Evolutionary conservation across 116 monocot genomes (phyloP), one percentile per base, ranked within the genome.

Genomic region (Posidonia oceanica): DNA sequence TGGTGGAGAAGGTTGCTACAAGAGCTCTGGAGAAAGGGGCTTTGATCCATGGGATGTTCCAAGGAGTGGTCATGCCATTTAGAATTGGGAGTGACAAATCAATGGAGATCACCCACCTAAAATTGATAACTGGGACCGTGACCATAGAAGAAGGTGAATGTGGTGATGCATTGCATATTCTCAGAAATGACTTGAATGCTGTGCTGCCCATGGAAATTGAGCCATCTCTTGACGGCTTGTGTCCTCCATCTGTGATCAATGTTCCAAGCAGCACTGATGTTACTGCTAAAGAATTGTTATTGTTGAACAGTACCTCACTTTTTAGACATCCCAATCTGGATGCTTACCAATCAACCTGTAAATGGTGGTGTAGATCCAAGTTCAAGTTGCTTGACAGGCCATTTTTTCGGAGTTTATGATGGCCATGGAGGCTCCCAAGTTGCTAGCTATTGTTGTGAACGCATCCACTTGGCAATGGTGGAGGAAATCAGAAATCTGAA

Each of bases 321-420:
- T 40, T 84, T 78, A n/a, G 79, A 80, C 18, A 80, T 94, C 39
- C 91, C 94, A 18, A 76, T 80, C 22, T 38, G 73, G 75, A 80
- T 90, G 91, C 74, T 87, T 15, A 78, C 75, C 36, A 54, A 69
- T 56, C 78, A 80, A 36, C 83, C 75, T 0, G 23, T 85, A 11
- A 71, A 21, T 67, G 48, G 18, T 67, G 20, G 7, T 3, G n/a
- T 29, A 21, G 23, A 82, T 66, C 74, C 79, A 0, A 75, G 67
- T 76, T 72, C 71, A 20, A 69, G 77, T 42, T 64, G 68, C 15
- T 55, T 88, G 71, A 81, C 82, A 54, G 77, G 81, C n/a, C 95
- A 95, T 72, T 95, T 95, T 77, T 95, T 91, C 63, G 95, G 91
- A 40, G 95, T 91, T 39, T 95, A 95, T 78, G 95, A 91, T 78